phyloP scores from a whole-genome alignment of 108 stramenopile genomes.

The Heterococcus sp. region DNA sequence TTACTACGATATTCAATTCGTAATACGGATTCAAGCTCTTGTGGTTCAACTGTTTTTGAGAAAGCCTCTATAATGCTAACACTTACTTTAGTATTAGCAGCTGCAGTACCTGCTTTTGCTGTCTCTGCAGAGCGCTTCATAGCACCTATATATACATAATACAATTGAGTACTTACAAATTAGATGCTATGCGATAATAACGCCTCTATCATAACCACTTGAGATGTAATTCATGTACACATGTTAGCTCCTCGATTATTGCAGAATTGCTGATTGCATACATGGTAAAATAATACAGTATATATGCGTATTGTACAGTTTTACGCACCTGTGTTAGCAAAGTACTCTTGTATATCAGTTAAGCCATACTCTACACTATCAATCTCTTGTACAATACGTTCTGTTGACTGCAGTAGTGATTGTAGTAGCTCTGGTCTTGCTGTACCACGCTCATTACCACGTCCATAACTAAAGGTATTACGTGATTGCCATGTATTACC shows the following conservation, averaged over 20 bases:
- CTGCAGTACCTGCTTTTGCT: constrained; percentile 46
- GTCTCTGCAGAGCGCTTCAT: constrained; percentile 79
- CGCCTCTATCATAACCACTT: neutral
- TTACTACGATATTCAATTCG: constrained; percentile 77
- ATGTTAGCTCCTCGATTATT: neutral
- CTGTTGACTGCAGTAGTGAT: constrained; percentile 70
- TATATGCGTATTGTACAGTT: neutral
- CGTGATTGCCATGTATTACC: constrained; percentile 75
- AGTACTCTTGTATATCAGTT: constrained; percentile 76
- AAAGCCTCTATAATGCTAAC: constrained; percentile 79
- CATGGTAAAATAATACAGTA: neutral
- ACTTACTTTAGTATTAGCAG: constrained; percentile 60
- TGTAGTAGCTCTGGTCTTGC: constrained; percentile 26
- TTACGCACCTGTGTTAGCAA: constrained; percentile 65
- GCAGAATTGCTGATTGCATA: neutral
- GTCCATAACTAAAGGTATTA: constrained; percentile 71
- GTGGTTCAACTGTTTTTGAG: constrained; percentile 63
- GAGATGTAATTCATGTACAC: neutral
- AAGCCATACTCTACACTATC: constrained; percentile 80
- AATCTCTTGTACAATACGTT: constrained; percentile 76
- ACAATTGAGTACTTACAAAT: too few species aligned
- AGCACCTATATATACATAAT: too few species aligned
- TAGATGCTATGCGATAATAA: too few species aligned
- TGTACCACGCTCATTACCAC: constrained; percentile 61
- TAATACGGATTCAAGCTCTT: constrained; percentile 76